Conservation (phyloP, 2,329 filamentous ascomycete genomes). For the Clonostachys rosea region DNA sequence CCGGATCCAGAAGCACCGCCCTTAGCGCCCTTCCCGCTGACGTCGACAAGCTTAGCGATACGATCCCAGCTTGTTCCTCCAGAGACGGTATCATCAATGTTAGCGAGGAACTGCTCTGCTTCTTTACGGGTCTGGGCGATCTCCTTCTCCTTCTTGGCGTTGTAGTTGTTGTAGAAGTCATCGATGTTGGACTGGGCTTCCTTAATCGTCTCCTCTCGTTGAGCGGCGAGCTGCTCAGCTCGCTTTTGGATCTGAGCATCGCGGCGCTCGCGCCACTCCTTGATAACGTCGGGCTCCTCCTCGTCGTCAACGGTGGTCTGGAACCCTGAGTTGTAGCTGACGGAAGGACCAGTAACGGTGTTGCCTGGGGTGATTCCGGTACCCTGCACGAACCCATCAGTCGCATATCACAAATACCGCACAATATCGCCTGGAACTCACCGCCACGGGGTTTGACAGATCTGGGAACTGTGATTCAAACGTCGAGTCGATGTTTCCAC, state of each 20-base stretch:
- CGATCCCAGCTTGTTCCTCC: constrained; percentile 98
- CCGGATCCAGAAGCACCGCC: constrained; percentile 86
- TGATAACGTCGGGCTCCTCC: constrained; percentile 83
- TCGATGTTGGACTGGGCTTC: constrained; percentile 94
- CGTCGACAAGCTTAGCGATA: constrained; percentile 94
- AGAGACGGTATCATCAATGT: constrained; percentile 85
- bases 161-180: constrained; percentile 99
- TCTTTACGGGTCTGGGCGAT: constrained; percentile 85
- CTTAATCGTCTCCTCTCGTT: constrained; percentile 80
- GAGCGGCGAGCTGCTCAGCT: constrained; percentile 74
- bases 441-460: constrained; percentile 42
- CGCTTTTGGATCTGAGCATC: constrained; percentile 80
- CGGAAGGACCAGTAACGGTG: constrained; percentile 67
- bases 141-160: constrained; percentile 93
- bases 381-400: constrained; percentile 14
- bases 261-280: constrained; percentile 87
- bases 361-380: constrained; percentile 14
- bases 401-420: not conserved
- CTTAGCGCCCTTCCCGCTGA: constrained; percentile 86
- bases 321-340: constrained; percentile 59
- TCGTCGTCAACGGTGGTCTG: constrained; percentile 59
- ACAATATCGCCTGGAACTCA: constrained; percentile 11
- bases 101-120: constrained; percentile 86
- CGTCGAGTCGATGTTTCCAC: constrained; percentile 42
- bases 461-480: constrained; percentile 93